Percentiles rank a stretch among this genome's conserved stretches.
These are phyloP conservation scores for Dryas alaskensis DNA, from an alignment of 306 rosid species.

Conservation along the genomic window DNA sequence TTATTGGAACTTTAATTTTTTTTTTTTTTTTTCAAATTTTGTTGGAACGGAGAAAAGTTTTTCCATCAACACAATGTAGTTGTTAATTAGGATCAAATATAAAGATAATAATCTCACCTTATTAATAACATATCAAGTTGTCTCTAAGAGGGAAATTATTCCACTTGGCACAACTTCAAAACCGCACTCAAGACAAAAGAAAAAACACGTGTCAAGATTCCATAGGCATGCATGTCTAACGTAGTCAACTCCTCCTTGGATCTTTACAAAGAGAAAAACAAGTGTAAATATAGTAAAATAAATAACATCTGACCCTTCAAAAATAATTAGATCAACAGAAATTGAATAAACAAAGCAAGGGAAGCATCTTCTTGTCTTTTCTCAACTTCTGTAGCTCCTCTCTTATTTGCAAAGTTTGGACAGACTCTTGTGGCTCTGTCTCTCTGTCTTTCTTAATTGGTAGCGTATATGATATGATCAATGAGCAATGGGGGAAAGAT, in stretches of 20 bases:
- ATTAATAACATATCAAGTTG: too few species aligned
- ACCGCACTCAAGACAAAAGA: neutral
- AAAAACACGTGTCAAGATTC: constrained; percentile 50
- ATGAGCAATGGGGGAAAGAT: neutral
- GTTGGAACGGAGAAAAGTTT: too few species aligned
- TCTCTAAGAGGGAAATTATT: neutral
- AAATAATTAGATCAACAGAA: neutral
- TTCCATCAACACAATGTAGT: too few species aligned
- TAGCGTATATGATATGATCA: neutral
- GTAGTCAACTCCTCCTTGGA: constrained; percentile 64
- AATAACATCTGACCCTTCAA: neutral
- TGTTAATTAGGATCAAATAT: too few species aligned
- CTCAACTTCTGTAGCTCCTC: constrained; percentile 9
- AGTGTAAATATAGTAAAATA: neutral
- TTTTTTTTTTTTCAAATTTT: too few species aligned
- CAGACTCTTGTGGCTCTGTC: constrained; percentile 30
- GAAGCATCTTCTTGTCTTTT: constrained; percentile 21
- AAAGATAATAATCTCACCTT: too few species aligned
- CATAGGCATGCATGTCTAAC: constrained; percentile 39
- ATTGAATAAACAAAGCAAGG: constrained; percentile 11
- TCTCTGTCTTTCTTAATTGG: constrained; percentile 28
- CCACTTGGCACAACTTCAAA: neutral
- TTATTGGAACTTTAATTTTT: too few species aligned
- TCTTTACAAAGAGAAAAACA: constrained; percentile 14
- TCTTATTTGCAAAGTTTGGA: constrained; percentile 20